Evolutionary conservation across 2,329 filamentous ascomycete species (phyloP), one percentile per base, ranked within the genome.

Genomic region (Penicillium sp.): DNA sequence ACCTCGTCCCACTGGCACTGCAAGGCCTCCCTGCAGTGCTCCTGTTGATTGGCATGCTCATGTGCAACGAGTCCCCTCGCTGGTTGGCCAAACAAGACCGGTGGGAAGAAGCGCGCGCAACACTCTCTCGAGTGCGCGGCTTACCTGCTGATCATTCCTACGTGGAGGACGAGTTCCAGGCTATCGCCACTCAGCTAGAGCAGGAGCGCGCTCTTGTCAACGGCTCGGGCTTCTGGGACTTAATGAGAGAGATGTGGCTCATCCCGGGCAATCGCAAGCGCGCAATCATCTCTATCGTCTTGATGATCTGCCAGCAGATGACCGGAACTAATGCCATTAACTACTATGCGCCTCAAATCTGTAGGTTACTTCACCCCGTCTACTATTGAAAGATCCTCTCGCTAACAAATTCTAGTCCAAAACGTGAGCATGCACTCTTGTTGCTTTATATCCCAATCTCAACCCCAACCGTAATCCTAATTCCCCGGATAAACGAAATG

Each of bases 281-380:
- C 16, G 76, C 78, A 1, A 73, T 84, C 34, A 79, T 84, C 59
- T 81, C 77, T 23, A 77, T 82, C 53, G 71, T 70, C n/a, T 70
- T 82, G 29, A 81, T 81, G 78, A 69, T 80, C 35, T 80, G 78
- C 64, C 79, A 81, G 58, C 78, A 81, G 63, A 78, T 80, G 75
- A 80, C 76, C 0, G 76, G 76, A 29, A 71, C 83, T 42, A 84
- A 84, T 54, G 81, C 82, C 0, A 79, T 87, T 6, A 84, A 87
- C 69, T 88, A 88, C 74, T 88, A 90, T 61, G 84, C 85, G 0
- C 87, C 87, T 0, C 80, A 82, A 51, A 89, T 90, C 62, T 90
- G 90, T 74, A 74, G 75, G 41, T 55, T 34, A 4, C 13, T 7
- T 16, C 9, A 2, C 13, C 11, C 6, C 13, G n/a, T 32, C n/a